A percentile compares a stretch with the other conserved stretches of the same genome.
phyloP scores from a whole-genome alignment of 2,329 filamentous ascomycete species.

The Paradendryphiella salina region DNA sequence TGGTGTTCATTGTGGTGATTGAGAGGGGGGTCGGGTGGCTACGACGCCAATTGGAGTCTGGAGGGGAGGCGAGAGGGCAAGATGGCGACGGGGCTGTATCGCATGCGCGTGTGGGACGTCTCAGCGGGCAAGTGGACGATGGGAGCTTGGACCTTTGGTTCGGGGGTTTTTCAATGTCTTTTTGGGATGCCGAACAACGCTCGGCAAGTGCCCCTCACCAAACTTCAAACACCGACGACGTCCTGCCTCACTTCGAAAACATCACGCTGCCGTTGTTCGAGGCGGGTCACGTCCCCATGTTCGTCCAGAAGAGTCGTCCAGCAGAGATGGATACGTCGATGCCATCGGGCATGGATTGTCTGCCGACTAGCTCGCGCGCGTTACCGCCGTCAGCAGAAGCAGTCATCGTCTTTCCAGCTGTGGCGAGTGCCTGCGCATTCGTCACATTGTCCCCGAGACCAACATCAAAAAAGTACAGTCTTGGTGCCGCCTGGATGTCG shows the following conservation, averaged over 20 bases:
- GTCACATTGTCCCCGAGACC: constrained; percentile 11
- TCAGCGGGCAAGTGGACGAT: constrained; percentile 10
- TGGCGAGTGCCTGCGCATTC: constrained; percentile 1
- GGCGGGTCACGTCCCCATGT: constrained; percentile 21
- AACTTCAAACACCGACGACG: constrained; percentile 3
- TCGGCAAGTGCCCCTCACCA: background rate
- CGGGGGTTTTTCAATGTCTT: constrained; percentile 3
- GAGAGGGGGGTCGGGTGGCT: background rate
- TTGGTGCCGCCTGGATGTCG: constrained; percentile 4
- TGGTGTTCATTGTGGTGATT: constrained; percentile 40
- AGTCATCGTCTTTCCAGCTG: constrained; percentile 14
- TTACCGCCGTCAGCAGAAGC: constrained; percentile 11
- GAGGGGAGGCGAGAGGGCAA: too few relatives aligned
- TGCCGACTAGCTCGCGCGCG: constrained; percentile 6
- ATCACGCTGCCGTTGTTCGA: constrained; percentile 50
- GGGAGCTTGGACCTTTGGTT: constrained; percentile 20
- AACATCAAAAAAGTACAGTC: constrained; percentile 14
- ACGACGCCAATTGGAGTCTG: background rate
- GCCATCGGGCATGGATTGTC: constrained; percentile 36
- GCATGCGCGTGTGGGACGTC: background rate
- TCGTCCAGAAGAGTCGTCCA: constrained; percentile 39
- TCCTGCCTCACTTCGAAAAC: constrained; percentile 30
- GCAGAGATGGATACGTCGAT: constrained; percentile 31
- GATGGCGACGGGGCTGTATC: background rate
- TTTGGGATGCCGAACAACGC: constrained; percentile 17